These are phyloP conservation scores for Trypanosoma lewisi DNA, from an alignment of 208 protist species.

Conservation along the genomic window DNA sequence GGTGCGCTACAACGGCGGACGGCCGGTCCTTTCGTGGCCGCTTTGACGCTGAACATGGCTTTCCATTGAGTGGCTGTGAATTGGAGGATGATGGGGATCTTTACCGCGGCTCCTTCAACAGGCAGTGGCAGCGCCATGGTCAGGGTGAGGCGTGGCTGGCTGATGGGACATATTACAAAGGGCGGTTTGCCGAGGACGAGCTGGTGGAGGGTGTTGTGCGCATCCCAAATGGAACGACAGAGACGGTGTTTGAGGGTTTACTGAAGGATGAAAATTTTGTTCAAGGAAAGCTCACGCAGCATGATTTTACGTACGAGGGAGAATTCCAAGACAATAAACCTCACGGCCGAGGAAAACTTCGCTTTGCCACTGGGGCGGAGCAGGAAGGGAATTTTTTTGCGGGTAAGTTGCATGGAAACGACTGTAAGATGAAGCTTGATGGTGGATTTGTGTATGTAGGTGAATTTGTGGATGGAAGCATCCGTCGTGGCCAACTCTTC, in stretches of 20 bases:
- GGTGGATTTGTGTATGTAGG: constrained; percentile 89
- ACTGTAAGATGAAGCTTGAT: constrained; percentile 89
- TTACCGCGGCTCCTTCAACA: constrained; percentile 86
- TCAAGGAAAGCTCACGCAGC: constrained; percentile 66
- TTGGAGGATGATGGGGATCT: constrained; percentile 90
- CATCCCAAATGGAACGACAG: constrained; percentile 82
- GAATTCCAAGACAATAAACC: constrained; percentile 82
- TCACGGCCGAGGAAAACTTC: constrained; percentile 75
- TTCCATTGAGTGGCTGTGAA: constrained; percentile 66
- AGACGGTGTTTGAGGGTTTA: constrained; percentile 80
- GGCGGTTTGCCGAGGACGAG: constrained; percentile 73
- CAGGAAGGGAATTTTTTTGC: constrained; percentile 87
- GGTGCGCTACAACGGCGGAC: constrained; percentile 64
- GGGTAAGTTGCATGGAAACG: constrained; percentile 82
- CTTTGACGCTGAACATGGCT: constrained; percentile 61
- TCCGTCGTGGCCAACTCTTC: constrained; percentile 79
- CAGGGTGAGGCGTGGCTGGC: constrained; percentile 81
- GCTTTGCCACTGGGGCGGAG: constrained; percentile 71
- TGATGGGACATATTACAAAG: constrained; percentile 85
- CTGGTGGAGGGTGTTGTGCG: constrained; percentile 79
- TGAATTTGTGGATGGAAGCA: constrained; percentile 81
- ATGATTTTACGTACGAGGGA: constrained; percentile 85
- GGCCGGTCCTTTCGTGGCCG: constrained; percentile 73
- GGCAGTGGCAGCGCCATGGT: constrained; percentile 84
- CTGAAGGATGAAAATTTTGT: constrained; percentile 84